Evolutionary conservation across 345 rosid genomes (phyloP).

Genomic region (Brassica incana): DNA sequence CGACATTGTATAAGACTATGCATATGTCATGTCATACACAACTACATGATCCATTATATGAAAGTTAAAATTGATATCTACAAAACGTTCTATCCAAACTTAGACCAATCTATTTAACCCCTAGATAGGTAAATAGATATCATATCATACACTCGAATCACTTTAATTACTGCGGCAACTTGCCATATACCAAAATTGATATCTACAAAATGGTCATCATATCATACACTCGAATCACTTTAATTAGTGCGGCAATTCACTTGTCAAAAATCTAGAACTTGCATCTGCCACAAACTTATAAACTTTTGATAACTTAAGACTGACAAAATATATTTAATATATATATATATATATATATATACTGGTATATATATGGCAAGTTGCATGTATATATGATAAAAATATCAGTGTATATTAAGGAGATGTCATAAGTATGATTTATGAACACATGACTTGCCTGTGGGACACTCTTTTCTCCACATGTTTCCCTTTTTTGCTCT

Average conservation of each 20-base stretch:
- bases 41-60: not conserved
- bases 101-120: not conserved
- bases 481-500: constrained; percentile 34
- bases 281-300: not conserved
- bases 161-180: not conserved
- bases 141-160: constrained; percentile 3
- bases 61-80: not conserved
- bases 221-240: not conserved
- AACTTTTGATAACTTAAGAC: not conserved
- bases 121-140: not conserved
- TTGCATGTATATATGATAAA: constrained; percentile 26
- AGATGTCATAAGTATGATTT: constrained; percentile 28
- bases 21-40: not conserved
- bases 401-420: not conserved
- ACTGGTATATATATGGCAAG: constrained; percentile 20
- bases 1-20: not conserved
- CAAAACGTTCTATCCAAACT: not conserved
- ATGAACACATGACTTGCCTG: constrained; percentile 41
- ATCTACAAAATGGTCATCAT: not conserved
- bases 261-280: not conserved
- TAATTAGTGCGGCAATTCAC: not conserved
- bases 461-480: constrained; percentile 40
- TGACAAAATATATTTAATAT: not conserved
- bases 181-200: no score
- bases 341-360: not conserved